Conservation (phyloP, 2,329 filamentous ascomycete genomes). For the Ilyonectria robusta region DNA sequence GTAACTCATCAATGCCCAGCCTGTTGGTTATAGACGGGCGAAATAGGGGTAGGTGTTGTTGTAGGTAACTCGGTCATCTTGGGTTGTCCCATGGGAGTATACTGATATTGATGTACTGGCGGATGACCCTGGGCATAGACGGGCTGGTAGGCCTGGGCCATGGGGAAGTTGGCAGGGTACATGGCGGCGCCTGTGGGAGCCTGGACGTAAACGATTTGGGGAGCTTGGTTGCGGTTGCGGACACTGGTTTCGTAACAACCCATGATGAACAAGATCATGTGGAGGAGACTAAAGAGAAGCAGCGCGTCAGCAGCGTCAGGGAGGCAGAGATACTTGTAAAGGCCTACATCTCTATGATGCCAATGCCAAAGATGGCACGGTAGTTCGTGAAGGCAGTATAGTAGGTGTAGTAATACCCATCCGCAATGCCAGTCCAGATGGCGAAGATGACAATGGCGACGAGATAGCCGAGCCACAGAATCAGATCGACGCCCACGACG, state of each 20-base stretch:
- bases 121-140: neutral
- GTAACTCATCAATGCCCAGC: neutral
- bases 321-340: neutral
- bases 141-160: conserved; percentile 19
- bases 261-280: conserved; percentile 42
- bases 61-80: neutral
- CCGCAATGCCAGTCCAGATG: neutral
- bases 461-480: conserved; percentile 33
- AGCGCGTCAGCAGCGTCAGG: neutral
- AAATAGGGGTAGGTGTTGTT: neutral
- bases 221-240: conserved; percentile 30
- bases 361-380: conserved; percentile 19
- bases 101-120: conserved; percentile 11
- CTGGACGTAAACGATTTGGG: conserved; percentile 35
- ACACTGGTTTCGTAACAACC: conserved; percentile 40
- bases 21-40: conserved; percentile 3
- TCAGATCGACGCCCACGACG: conserved; percentile 31
- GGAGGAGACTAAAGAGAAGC: conserved; percentile 27
- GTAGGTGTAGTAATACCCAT: conserved; percentile 3
- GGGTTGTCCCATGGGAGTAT: neutral
- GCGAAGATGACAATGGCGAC: neutral
- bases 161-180: conserved; percentile 16
- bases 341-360: conserved; percentile 22
- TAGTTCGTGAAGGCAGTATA: neutral
- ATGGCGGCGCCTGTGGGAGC: neutral